Base-by-base conservation (phyloP, 2,329 filamentous ascomycete genomes). In the Mariannaea sp. region DNA sequence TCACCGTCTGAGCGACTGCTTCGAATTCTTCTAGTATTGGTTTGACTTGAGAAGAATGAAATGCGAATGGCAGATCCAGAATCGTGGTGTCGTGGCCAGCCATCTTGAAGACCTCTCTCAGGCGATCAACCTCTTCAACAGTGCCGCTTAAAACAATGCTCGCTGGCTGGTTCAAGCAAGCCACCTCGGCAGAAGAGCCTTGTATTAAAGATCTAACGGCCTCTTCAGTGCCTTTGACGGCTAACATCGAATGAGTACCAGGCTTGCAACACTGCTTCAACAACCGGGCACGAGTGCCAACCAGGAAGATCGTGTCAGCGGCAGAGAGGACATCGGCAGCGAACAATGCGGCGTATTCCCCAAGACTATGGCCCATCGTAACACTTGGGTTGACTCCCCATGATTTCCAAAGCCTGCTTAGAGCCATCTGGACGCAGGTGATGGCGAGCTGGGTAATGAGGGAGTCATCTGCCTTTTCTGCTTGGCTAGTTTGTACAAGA, bases 121-220 rank as follows among this genome's bases (percentile, higher is more conserved):
- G 74, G 4, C 74, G 68, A 3, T 71, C 64, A 32, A 82, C 73
- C 47, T 78, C 70, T 1, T 64, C 63, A 0, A 73, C 71, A 8
- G 67, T 64, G 8, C 79, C 80, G 17, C 74, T 75, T n/a, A 94
- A 76, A 2, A 94, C 90, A 8, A 86, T 92, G 67, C 91, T 88
- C 44, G 83, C 77, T 0, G 86, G 85, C 0, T 87, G 84, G 62
- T 95, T 95, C 68, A 91, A 81, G 74, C 90, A 94, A 13, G 90
- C 87, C 26, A 83, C 63, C 32, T 81, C 80, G 44, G 79, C 70
- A 1, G 71, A 73, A 56, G 68, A 77, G 59, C 72, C 73, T 7
- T 40, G n/a, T 0, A 57, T 42, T 1, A 65, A 16, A 0, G 42
- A 36, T 1, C 38, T 49, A 5, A 65, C 26, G 1, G 41, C 24